Conservation (phyloP, 768 basidiomycete species). For the Lactarius tabidus region DNA sequence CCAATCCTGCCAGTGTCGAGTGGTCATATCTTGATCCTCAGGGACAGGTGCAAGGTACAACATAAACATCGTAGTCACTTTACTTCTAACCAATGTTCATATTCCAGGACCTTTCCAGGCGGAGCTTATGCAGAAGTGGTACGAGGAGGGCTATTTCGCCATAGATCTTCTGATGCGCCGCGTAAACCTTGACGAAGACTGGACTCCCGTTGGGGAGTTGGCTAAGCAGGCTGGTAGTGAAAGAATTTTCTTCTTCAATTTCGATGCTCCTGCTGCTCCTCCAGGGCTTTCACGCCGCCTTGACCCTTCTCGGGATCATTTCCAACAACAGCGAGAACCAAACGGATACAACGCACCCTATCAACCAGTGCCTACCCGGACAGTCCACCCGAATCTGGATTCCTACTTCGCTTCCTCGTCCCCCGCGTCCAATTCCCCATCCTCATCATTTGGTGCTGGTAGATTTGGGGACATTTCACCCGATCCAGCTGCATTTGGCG, state of each 20-base stretch:
- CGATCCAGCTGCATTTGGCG: constrained; percentile 56
- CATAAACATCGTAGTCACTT: neutral
- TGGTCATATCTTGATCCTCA: constrained; percentile 94
- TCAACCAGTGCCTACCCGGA: constrained; percentile 63
- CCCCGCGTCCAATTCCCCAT: constrained; percentile 62
- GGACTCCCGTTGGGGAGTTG: constrained; percentile 61
- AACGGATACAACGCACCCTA: constrained; percentile 48
- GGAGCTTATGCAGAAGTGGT: constrained; percentile 92
- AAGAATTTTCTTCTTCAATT: constrained; percentile 61
- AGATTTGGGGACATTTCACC: constrained; percentile 66
- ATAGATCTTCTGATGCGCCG: constrained; percentile 82
- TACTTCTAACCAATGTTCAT: constrained; percentile 12
- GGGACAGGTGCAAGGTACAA: constrained; percentile 84
- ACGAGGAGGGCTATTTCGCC: constrained; percentile 83
- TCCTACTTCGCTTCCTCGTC: constrained; percentile 52
- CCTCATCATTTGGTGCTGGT: constrained; percentile 64
- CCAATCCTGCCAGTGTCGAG: constrained; percentile 59
- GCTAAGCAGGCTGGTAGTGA: constrained; percentile 48
- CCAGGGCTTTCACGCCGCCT: constrained; percentile 51
- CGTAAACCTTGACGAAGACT: constrained; percentile 61
- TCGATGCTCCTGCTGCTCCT: constrained; percentile 40
- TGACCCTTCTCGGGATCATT: constrained; percentile 47
- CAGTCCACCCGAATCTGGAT: constrained; percentile 62
- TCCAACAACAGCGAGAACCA: constrained; percentile 37
- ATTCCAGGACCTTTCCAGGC: constrained; percentile 80